Percentiles rank a stretch among this genome's conserved stretches.
These are phyloP conservation scores for Cenchrus fungigraminus DNA, from an alignment of 176 grass and related monocot genomes.

Conservation along the genomic window DNA sequence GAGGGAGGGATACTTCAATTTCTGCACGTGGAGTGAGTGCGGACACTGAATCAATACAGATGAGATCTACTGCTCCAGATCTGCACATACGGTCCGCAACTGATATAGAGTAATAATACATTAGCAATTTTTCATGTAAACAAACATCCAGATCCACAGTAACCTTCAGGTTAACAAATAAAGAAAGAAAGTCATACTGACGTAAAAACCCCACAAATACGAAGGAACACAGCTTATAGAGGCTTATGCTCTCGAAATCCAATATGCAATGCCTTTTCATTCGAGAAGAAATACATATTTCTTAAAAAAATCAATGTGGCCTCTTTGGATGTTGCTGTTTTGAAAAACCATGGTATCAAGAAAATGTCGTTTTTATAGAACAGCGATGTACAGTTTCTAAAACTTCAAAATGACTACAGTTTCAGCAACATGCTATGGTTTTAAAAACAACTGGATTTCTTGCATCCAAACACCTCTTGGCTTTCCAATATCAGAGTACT, in stretches of 20 bases:
- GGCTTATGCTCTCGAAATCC: background rate
- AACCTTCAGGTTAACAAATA: background rate
- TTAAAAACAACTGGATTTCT: background rate
- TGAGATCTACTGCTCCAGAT: slow-evolving; percentile 95
- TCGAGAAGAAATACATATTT: background rate
- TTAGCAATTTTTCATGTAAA: slow-evolving; percentile 25
- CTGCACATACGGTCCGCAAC: slow-evolving; percentile 99
- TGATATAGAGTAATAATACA: slow-evolving; percentile 55
- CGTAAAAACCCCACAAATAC: background rate
- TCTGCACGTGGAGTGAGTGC: slow-evolving; percentile 96
- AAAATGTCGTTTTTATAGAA: too few relatives aligned
- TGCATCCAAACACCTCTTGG: background rate
- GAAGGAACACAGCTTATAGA: background rate
- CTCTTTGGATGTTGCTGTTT: background rate
- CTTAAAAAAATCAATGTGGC: background rate
- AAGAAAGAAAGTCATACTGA: background rate
- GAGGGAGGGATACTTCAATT: slow-evolving; percentile 67
- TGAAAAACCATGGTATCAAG: background rate
- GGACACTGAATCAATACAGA: slow-evolving; percentile 96
- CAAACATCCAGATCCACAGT: background rate
- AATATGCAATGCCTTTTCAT: background rate
- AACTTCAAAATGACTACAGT: background rate
- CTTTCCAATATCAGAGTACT: background rate
- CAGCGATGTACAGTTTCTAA: background rate
- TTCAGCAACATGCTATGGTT: background rate